Percentiles rank a stretch among this genome's conserved stretches.
These are phyloP conservation scores for Mayamaea pseudoterrestris DNA, from an alignment of 108 stramenopile species.

Conservation along the genomic window DNA sequence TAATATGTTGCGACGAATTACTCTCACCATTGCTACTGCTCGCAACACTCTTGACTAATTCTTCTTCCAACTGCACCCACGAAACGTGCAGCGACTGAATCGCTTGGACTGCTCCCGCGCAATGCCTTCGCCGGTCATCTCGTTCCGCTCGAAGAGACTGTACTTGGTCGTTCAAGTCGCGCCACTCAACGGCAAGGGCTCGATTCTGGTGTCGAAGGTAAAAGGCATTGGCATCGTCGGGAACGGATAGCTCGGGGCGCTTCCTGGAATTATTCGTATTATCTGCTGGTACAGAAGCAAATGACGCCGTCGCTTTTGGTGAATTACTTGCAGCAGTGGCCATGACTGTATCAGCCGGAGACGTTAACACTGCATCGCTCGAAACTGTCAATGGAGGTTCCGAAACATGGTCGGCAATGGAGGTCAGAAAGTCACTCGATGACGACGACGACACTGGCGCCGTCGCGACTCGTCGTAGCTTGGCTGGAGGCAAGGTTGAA, in stretches of 20 bases:
- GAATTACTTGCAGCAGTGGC: conserved; percentile 4
- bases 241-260: conserved; percentile 2
- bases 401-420: background rate
- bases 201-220: conserved; percentile 70
- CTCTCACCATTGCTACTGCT: no score
- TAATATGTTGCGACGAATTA: no score
- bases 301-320: background rate
- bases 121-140: conserved; percentile 46
- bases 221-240: conserved; percentile 18
- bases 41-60: conserved; percentile 1
- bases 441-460: background rate
- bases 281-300: no score
- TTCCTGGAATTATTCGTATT: no score
- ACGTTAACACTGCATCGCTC: background rate
- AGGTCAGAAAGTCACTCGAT: background rate
- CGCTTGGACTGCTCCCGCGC: conserved; percentile 25
- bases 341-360: background rate
- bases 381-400: conserved; percentile 8
- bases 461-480: no score
- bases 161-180: conserved; percentile 36
- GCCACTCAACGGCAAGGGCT: conserved; percentile 60
- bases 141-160: conserved; percentile 49
- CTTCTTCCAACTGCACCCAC: conserved; percentile 40
- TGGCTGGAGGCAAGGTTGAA: no score
- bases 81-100: conserved; percentile 23